Conservation (phyloP, 2,329 filamentous ascomycete genomes). For the Fusarium sp. region DNA sequence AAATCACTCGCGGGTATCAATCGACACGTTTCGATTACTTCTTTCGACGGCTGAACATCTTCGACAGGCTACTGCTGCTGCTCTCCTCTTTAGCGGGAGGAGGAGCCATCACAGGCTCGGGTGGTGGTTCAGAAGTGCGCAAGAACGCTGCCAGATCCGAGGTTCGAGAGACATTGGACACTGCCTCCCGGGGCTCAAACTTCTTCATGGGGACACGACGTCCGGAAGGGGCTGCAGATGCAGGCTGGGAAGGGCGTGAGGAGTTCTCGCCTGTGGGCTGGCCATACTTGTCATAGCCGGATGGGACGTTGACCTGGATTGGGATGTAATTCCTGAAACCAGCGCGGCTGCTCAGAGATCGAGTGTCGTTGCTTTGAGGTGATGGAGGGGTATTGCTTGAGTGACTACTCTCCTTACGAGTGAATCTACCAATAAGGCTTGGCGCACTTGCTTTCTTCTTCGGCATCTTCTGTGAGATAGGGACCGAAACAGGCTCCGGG, state of each 20-base stretch:
- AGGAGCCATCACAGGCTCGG: constrained; percentile 50
- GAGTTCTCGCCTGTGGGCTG: constrained; percentile 43
- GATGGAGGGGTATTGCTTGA: constrained; percentile 44
- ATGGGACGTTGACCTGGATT: constrained; percentile 65
- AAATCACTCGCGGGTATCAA: constrained; percentile 33
- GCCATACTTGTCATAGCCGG: constrained; percentile 60
- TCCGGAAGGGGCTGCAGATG: constrained; percentile 49
- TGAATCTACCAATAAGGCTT: constrained; percentile 72
- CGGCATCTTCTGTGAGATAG: constrained; percentile 56
- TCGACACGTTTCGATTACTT: constrained; percentile 53
- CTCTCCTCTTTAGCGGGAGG: constrained; percentile 54
- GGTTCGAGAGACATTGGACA: constrained; percentile 66
- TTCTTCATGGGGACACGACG: constrained; percentile 68
- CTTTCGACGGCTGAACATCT: constrained; percentile 65
- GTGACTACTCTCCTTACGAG: constrained; percentile 54
- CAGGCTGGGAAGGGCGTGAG: constrained; percentile 38
- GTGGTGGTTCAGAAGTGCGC: constrained; percentile 74
- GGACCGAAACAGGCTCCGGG: constrained; percentile 58
- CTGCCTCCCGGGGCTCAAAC: constrained; percentile 69
- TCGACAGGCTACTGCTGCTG: constrained; percentile 59
- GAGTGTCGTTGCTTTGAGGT: constrained; percentile 47
- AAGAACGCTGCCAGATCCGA: constrained; percentile 81
- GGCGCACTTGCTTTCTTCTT: constrained; percentile 76
- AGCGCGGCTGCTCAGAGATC: constrained; percentile 58
- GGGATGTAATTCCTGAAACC: constrained; percentile 62